Conservation (phyloP, 23 red algal genomes). For the Gracilaria vermiculophylla region DNA sequence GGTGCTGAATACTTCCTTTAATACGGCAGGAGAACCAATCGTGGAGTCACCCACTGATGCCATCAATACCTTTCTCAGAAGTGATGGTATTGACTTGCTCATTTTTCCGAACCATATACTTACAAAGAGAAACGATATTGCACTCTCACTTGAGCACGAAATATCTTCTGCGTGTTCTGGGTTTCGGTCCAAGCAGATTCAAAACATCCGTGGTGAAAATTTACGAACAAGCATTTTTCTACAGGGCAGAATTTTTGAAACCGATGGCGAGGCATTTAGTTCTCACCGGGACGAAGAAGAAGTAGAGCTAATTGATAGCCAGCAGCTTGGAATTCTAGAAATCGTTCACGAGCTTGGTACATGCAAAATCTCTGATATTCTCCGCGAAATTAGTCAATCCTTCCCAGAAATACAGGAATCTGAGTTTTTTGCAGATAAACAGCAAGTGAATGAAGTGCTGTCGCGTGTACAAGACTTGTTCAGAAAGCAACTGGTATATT, state of each 20-base stretch:
- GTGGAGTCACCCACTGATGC: slow-evolving; percentile 80
- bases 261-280: neutral
- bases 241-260: neutral
- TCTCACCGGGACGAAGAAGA: neutral
- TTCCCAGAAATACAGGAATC: neutral
- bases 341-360: slow-evolving; percentile 1
- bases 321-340: slow-evolving; percentile 58
- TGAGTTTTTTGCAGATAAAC: neutral
- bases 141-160: neutral
- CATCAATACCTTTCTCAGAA: slow-evolving; percentile 53
- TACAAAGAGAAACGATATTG: slow-evolving; percentile 2
- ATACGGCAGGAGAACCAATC: slow-evolving; percentile 80
- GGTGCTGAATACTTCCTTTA: slow-evolving; percentile 89
- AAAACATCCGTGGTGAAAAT: slow-evolving; percentile 22
- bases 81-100: slow-evolving; percentile 71
- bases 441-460: neutral
- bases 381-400: neutral
- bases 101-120: slow-evolving; percentile 48
- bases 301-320: slow-evolving; percentile 20
- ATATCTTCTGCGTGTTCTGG: slow-evolving; percentile 22
- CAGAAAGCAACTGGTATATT: slow-evolving; percentile 7
- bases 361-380: slow-evolving; percentile 5
- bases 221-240: slow-evolving; percentile 5
- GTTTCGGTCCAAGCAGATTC: slow-evolving; percentile 42
- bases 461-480: neutral